Evolutionary conservation across 202 grass and related monocot species (phyloP), one percentile per base, ranked within the genome.

Genomic region (Hordeum pubiflorum): DNA sequence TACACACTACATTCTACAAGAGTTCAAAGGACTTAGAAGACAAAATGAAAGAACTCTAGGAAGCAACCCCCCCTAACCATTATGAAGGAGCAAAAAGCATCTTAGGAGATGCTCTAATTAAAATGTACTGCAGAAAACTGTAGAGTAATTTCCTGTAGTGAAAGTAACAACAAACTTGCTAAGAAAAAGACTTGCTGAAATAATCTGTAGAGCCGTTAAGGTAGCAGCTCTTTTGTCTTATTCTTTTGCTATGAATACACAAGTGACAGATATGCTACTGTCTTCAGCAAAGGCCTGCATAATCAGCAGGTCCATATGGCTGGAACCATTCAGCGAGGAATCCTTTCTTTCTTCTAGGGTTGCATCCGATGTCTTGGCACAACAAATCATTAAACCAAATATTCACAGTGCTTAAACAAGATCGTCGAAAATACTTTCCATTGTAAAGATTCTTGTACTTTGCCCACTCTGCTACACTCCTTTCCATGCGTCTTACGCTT

Each of bases 301-400:
- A 97, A 72, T 97, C 94, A 15, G 65, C 82, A 44, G 91, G 94
- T 41, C 72, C 82, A 70, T 91, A 90, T 57, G 91, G 89, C 33
- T 84, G 84, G 77, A 97, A 90, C 94, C 91, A 97, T 72, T 97
- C 89, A 33, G 87, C 87, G 8, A 93, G 31, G 12, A 93, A 74
- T 18, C 87, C 83, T 58, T 90, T 88, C 83, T 93, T 54, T 54
- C 50, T 89, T 79, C 63, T 98, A 10, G 90, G 88, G 65, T 87
- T 89, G 50, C 63, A 82, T 64, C 95, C 88, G 10, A 97, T 89
- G 78, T 98, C 92, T 86, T 77, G 64, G 80, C 90, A 95, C 27
- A 98, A 31, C 76, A 81, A 37, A 86, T 98, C 95, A 41, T 91
- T 93, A 18, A 88, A 88, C 90, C 92, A 91, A 32, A 93, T 93